Evolutionary conservation across 2,329 filamentous ascomycete species (phyloP), one percentile per base, ranked within the genome.

Genomic region (Colletotrichum tropicale): DNA sequence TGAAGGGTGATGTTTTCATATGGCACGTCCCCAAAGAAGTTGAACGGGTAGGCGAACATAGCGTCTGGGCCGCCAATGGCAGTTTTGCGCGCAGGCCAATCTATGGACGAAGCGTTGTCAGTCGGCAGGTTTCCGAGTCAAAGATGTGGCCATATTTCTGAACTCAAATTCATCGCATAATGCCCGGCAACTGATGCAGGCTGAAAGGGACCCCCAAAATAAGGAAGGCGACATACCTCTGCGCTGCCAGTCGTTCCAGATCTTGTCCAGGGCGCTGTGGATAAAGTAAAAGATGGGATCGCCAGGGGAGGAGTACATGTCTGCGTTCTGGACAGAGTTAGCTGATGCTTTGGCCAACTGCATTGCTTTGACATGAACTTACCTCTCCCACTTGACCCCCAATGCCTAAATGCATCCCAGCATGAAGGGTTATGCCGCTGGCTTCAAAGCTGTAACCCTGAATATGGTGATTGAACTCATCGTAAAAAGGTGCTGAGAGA

Each of bases 11-110:
- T 69, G 0, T 43, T 38, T 0, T 60, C 52, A 28, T 69, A 60
- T 2, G 66, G 66, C 24, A 69, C 55, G 1, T 38, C 34, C 52
- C 52, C 66, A 3, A 60, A 69, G 21, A 69, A 28, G 32, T 60
- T 0, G 30, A 58, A 58, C 0, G 48, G 34, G 48, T 28, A 68
- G 5, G 52, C 32, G 18, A 55, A 68, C 30, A 69, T 69, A 2
- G 56, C 24, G 13, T 55, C 28, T n/a, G 26, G 28, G 0, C 52
- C 28, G 16, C 64, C 55, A 0, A 55, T 68, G n/a, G 28, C 28
- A 24, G 28, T 67, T 5, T 24, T 52, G 16, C 55, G 55, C 21
- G 65, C 30, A 1, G 43, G 64, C 66, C 36, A 73, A 2, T 16
- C 30, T 56, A 21, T 1, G 30, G 0, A n/a, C 48, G 30, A 3